Percentiles rank a stretch among this genome's conserved stretches.
Evolutionary conservation across 352 stramenopile species (phyloP).

Genomic region (Globisporangium nagaii): DNA sequence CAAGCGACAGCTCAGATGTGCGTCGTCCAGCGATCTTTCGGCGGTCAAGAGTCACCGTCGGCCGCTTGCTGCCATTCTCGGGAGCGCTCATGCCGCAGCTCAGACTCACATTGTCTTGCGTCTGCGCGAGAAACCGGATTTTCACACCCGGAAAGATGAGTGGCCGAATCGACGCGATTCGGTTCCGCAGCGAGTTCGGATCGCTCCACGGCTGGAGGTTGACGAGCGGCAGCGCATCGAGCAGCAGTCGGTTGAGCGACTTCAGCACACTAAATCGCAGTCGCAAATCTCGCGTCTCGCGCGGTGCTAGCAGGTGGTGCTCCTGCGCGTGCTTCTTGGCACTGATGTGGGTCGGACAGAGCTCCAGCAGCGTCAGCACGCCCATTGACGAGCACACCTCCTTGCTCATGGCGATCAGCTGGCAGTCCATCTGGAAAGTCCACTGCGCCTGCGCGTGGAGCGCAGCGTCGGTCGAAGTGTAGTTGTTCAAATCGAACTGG

Average conservation of each 20-base stretch:
- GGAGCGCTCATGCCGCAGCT: constrained; percentile 31
- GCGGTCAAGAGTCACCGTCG: constrained; percentile 66
- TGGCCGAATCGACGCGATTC: constrained; percentile 51
- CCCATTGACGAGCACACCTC: constrained; percentile 42
- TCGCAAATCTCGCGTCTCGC: constrained; percentile 55
- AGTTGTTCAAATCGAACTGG: constrained; percentile 46
- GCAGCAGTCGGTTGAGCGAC: constrained; percentile 47
- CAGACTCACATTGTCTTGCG: constrained; percentile 67
- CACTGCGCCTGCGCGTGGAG: constrained; percentile 50
- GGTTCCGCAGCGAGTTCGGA: constrained; percentile 37
- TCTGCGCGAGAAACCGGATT: constrained; percentile 63
- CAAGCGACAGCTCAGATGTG: constrained; percentile 10
- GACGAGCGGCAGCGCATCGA: constrained; percentile 53
- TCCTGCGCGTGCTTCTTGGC: constrained; percentile 19
- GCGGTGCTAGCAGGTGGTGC: constrained; percentile 26
- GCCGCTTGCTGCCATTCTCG: constrained; percentile 44
- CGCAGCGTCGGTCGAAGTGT: constrained; percentile 30
- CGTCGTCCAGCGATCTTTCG: constrained; percentile 39
- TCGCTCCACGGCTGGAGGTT: constrained; percentile 54
- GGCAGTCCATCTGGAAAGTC: constrained; percentile 70
- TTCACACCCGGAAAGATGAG: constrained; percentile 74
- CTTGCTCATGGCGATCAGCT: constrained; percentile 46
- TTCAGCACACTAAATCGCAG: constrained; percentile 56
- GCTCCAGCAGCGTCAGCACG: constrained; percentile 49
- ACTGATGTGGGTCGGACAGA: constrained; percentile 61